Percentiles rank a stretch among this genome's conserved stretches.
phyloP scores from a whole-genome alignment of 2,329 filamentous ascomycete species.

The Ilyonectria destructans region DNA sequence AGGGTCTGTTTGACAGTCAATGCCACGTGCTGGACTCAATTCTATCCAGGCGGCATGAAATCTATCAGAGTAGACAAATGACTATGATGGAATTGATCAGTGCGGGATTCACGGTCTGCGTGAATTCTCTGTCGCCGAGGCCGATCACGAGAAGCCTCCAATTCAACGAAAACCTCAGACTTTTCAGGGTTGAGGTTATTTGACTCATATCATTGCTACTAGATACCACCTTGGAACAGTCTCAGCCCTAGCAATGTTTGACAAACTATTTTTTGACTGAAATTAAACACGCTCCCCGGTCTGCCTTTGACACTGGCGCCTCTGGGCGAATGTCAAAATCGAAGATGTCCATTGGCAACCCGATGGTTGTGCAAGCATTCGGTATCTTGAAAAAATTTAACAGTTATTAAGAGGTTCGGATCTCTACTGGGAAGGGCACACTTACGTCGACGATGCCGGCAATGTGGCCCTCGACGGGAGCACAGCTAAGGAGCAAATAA shows the following conservation, averaged over 20 bases:
- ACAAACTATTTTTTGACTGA: constrained; percentile 52
- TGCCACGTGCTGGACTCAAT: too few relatives aligned
- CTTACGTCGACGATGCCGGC: constrained; percentile 84
- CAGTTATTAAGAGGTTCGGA: not conserved
- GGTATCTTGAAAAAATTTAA: constrained; percentile 71
- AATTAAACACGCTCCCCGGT: constrained; percentile 49
- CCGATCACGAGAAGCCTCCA: too few relatives aligned
- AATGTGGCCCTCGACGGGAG: constrained; percentile 89
- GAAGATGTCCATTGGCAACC: constrained; percentile 93
- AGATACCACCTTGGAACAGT: not conserved
- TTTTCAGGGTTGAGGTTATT: not conserved
- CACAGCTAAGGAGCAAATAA: constrained; percentile 88
- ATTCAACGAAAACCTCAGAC: too few relatives aligned
- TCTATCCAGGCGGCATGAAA: too few relatives aligned
- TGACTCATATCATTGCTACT: not conserved
- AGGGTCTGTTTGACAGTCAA: too few relatives aligned
- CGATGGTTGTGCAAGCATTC: constrained; percentile 91
- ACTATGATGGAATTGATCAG: too few relatives aligned
- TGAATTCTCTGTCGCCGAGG: too few relatives aligned
- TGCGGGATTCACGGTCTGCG: too few relatives aligned
- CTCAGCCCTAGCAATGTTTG: not conserved
- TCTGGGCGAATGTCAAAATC: constrained; percentile 90
- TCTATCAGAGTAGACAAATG: too few relatives aligned
- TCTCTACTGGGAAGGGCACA: not conserved
- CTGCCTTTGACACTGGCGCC: constrained; percentile 59